These are phyloP conservation scores for Drechslerella coelobrocha DNA, from an alignment of 2,329 filamentous ascomycete genomes.

Conservation along the genomic window DNA sequence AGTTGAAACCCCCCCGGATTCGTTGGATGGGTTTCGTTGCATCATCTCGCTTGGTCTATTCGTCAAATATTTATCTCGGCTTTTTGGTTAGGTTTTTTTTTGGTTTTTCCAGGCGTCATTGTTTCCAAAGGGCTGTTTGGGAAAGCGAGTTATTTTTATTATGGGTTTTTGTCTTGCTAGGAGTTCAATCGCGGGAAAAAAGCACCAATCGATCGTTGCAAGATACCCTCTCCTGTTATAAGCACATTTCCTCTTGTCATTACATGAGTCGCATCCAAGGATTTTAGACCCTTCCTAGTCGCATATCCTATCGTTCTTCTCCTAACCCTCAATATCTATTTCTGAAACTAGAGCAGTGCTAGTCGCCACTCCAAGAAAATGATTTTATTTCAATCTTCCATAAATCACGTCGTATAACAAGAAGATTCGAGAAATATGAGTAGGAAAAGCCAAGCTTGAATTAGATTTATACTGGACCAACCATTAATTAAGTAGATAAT, in stretches of 20 bases:
- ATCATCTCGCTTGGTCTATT: background rate
- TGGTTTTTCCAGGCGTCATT: too few relatives aligned
- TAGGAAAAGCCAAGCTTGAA: too few relatives aligned
- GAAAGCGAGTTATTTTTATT: background rate
- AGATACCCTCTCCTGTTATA: constrained; percentile 36
- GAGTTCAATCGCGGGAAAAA: constrained; percentile 15
- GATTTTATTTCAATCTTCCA: too few relatives aligned
- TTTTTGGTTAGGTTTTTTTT: constrained; percentile 25
- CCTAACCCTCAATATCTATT: background rate
- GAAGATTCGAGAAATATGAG: too few relatives aligned
- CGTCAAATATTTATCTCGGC: background rate
- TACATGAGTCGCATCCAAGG: constrained; percentile 1
- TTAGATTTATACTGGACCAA: too few relatives aligned
- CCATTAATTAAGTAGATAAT: too few relatives aligned
- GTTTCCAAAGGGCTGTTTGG: background rate
- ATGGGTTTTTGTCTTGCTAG: constrained; percentile 1
- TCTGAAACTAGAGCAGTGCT: too few relatives aligned
- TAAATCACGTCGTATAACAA: too few relatives aligned
- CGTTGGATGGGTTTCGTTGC: background rate
- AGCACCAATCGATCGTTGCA: constrained; percentile 15
- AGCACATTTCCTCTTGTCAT: constrained; percentile 8
- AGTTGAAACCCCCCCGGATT: background rate
- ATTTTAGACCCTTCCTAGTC: constrained; percentile 1
- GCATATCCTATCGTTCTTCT: background rate
- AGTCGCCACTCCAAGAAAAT: too few relatives aligned